Evolutionary conservation across 257 asterid genomes (phyloP).

Genomic region (Lithospermum erythrorhizon): DNA sequence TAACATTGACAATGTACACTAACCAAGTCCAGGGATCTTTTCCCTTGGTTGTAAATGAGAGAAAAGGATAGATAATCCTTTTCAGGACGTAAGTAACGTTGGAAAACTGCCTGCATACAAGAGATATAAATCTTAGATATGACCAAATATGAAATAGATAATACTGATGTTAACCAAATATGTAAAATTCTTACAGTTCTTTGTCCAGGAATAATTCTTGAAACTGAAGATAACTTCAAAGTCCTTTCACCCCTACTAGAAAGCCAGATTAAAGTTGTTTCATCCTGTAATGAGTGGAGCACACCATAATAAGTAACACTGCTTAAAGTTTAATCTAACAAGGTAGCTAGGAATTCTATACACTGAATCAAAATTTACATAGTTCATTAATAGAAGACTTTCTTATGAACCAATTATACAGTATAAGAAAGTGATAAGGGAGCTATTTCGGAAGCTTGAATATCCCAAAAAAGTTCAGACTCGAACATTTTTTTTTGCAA

Average conservation of each 20-base stretch:
- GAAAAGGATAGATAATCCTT: slow-evolving; percentile 90
- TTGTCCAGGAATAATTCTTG: slow-evolving; percentile 87
- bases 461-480: too few species aligned
- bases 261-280: slow-evolving; percentile 69
- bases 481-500: too few species aligned
- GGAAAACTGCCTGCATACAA: slow-evolving; percentile 72
- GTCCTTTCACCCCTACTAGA: slow-evolving; percentile 71
- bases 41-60: slow-evolving; percentile 78
- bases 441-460: background rate
- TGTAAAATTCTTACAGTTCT: slow-evolving; percentile 59
- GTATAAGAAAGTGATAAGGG: background rate
- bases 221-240: slow-evolving; percentile 68
- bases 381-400: background rate
- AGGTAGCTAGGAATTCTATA: background rate
- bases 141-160: background rate
- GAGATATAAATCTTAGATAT: background rate
- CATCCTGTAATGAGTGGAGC: slow-evolving; percentile 41
- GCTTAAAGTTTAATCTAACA: background rate
- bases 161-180: background rate
- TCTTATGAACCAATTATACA: background rate
- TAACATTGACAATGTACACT: slow-evolving; percentile 21
- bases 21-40: slow-evolving; percentile 95
- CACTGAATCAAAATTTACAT: background rate
- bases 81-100: slow-evolving; percentile 74
- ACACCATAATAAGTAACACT: slow-evolving; percentile 12